Percentiles rank a stretch among this genome's conserved stretches.
phyloP scores from a whole-genome alignment of 2,329 filamentous ascomycete genomes.

The Fusarium sp. region DNA sequence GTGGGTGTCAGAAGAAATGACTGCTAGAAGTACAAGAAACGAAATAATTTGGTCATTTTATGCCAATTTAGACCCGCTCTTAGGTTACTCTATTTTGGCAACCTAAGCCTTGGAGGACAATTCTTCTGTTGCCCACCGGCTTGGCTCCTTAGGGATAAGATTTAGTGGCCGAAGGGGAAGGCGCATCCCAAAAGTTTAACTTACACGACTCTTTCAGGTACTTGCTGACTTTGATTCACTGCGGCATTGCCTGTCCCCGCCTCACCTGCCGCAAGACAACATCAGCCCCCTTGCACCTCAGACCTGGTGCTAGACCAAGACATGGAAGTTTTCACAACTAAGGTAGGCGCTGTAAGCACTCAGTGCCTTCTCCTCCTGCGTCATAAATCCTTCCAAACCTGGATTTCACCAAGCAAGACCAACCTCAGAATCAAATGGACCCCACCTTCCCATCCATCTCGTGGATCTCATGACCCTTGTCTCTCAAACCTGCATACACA shows the following conservation, averaged over 20 bases:
- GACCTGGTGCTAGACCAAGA: not conserved
- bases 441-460: constrained; percentile 11
- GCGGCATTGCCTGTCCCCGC: not conserved
- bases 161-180: constrained; percentile 29
- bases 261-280: constrained; percentile 6
- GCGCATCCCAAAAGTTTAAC: constrained; percentile 25
- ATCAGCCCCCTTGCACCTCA: not conserved
- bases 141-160: constrained; percentile 24
- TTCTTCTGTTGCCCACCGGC: not conserved
- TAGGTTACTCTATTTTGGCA: too few species aligned
- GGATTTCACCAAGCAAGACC: not conserved
- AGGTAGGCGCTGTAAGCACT: not conserved
- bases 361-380: not conserved
- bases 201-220: not conserved
- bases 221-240: not conserved
- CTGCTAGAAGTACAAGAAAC: too few species aligned
- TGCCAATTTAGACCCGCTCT: too few species aligned
- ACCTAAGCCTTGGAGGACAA: too few species aligned
- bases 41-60: too few species aligned
- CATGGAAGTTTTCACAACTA: not conserved
- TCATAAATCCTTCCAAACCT: constrained; percentile 12
- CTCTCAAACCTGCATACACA: constrained; percentile 13
- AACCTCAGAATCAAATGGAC: not conserved
- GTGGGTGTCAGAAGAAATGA: not conserved
- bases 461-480: constrained; percentile 18